phyloP scores from a whole-genome alignment of 129 eudicot genomes.

The Heracleum sosnowskyi region DNA sequence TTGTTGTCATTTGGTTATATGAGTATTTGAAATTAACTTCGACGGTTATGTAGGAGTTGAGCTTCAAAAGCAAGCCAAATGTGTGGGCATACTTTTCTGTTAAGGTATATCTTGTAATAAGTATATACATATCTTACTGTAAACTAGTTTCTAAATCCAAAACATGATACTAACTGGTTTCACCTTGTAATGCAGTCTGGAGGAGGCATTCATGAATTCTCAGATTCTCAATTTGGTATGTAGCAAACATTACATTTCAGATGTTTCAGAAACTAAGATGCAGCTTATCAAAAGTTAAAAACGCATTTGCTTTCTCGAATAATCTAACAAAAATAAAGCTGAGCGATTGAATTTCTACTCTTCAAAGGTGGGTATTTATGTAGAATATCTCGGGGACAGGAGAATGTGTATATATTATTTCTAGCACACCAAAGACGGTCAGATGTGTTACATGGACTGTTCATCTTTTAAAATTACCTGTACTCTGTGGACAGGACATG shows the following conservation, averaged over 20 bases:
- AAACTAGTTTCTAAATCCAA: not conserved
- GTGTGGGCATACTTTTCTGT: constrained; percentile 99
- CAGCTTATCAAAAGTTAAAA: not conserved
- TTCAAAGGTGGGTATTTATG: not conserved
- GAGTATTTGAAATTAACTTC: not conserved
- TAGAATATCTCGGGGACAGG: not conserved
- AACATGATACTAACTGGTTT: constrained; percentile 14
- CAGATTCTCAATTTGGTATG: constrained; percentile 99
- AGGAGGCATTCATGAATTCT: constrained; percentile 99
- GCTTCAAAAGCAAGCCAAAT: constrained; percentile 98
- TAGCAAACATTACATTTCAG: constrained; percentile 8
- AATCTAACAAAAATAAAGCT: not conserved
- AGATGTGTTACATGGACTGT: not conserved
- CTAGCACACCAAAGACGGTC: not conserved
- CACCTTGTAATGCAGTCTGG: constrained; percentile 66
- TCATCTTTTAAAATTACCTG: not conserved
- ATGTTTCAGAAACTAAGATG: constrained; percentile 8
- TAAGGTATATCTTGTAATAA: constrained; percentile 44
- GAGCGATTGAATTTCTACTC: not conserved
- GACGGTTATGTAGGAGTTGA: constrained; percentile 55
- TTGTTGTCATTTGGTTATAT: not conserved
- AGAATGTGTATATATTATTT: not conserved
- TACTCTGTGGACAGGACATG: not conserved
- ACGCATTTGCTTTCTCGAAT: not conserved
- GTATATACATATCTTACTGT: not conserved